These are phyloP conservation scores for Vigna unguiculata DNA, from an alignment of 306 rosid species.

Conservation along the genomic window DNA sequence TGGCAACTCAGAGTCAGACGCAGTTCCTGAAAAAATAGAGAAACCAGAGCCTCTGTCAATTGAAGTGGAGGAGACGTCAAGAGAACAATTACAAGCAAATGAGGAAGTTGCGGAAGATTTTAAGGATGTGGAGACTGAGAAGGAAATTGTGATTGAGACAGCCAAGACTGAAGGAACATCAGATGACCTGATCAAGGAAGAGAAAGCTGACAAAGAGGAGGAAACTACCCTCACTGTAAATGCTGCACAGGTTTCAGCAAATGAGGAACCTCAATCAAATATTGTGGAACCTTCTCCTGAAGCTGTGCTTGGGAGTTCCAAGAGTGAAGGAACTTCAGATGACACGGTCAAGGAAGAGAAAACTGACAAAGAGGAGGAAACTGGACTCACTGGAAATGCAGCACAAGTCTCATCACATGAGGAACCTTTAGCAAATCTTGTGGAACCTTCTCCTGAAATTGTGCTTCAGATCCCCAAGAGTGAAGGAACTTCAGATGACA, in stretches of 20 bases:
- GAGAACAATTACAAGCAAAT: conserved; percentile 38
- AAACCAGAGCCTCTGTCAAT: conserved; percentile 28
- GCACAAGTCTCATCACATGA: conserved; percentile 39
- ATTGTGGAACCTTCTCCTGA: conserved; percentile 48
- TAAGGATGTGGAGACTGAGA: conserved; percentile 46
- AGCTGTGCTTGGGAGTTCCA: conserved; percentile 27
- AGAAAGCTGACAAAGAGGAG: conserved; percentile 42
- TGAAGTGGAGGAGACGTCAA: conserved; percentile 46
- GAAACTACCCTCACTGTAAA: conserved; percentile 20
- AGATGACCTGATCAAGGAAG: conserved; percentile 38
- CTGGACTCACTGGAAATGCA: conserved; percentile 2
- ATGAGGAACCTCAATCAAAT: conserved; percentile 45
- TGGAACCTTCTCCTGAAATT: conserved; percentile 48
- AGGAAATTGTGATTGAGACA: conserved; percentile 34
- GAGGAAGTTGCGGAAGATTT: conserved; percentile 46
- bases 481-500: conserved; percentile 44
- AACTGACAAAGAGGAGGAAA: conserved; percentile 43
- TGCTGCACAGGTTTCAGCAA: conserved; percentile 39
- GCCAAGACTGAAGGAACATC: conserved; percentile 41
- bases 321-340: conserved; percentile 41
- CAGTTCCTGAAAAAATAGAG: conserved; percentile 37
- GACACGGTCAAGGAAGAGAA: conserved; percentile 41
- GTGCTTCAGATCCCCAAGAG: conserved; percentile 24
- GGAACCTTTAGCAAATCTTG: conserved; percentile 45
- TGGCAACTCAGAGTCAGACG: conserved; percentile 34